Conservation (phyloP, 495 filamentous ascomycete genomes). For the Neurospora sp. region DNA sequence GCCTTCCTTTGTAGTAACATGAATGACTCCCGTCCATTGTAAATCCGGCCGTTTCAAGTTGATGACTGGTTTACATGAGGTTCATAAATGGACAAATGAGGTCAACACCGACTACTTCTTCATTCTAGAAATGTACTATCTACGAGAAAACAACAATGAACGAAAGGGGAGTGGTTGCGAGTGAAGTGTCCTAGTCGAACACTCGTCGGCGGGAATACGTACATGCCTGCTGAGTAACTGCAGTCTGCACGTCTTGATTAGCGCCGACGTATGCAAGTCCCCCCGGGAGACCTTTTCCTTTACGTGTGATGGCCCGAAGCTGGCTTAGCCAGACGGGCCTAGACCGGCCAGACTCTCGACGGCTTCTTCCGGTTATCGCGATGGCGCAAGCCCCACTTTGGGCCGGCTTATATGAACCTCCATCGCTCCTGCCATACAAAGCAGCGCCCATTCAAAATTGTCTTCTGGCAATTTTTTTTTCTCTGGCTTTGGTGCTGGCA, state of each 20-base stretch:
- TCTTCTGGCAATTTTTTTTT: background rate
- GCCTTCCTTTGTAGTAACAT: background rate
- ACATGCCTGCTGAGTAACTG: background rate
- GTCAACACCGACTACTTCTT: too few species aligned
- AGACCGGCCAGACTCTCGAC: background rate
- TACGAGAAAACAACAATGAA: background rate
- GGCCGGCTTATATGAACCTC: background rate
- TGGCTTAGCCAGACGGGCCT: background rate
- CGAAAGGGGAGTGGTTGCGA: background rate
- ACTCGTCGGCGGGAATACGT: background rate
- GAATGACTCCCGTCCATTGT: background rate
- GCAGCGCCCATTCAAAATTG: background rate
- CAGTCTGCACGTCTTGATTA: background rate
- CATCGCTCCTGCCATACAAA: background rate
- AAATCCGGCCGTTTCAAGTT: too few species aligned
- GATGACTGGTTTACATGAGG: too few species aligned
- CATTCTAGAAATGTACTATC: background rate
- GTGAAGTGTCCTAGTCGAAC: background rate
- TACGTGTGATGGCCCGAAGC: background rate
- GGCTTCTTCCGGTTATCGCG: background rate
- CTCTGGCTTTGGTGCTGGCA: too few species aligned
- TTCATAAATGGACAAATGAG: too few species aligned
- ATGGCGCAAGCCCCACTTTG: background rate
- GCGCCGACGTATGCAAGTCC: background rate
- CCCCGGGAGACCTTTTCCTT: background rate